Percentiles rank a stretch among this genome's conserved stretches.
Conservation (phyloP, 2,329 filamentous ascomycete species). For the Fusarium oligoseptatum region DNA sequence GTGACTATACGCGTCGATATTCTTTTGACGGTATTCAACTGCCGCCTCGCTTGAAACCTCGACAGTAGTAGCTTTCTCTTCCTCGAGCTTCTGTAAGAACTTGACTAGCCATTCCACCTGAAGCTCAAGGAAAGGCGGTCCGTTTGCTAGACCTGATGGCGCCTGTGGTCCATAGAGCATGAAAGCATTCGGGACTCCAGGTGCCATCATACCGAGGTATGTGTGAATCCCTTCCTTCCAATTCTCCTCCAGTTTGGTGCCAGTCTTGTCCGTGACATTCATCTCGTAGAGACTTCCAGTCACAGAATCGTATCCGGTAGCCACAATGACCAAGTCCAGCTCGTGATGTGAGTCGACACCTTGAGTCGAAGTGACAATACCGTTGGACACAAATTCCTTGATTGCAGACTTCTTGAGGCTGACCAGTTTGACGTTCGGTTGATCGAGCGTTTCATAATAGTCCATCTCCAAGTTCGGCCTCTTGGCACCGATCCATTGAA, state of each 20-base stretch:
- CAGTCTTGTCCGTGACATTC: constrained; percentile 35
- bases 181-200: constrained; percentile 39
- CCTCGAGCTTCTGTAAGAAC: constrained; percentile 15
- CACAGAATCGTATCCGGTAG: constrained; percentile 41
- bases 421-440: constrained; percentile 61
- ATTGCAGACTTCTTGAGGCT: constrained; percentile 60
- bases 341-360: constrained; percentile 36
- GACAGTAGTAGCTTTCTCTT: background rate
- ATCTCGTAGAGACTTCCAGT: constrained; percentile 41
- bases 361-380: constrained; percentile 54
- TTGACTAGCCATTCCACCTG: constrained; percentile 29
- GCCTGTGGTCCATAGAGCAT: constrained; percentile 43
- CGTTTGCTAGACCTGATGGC: constrained; percentile 30
- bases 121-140: constrained; percentile 33
- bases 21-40: background rate
- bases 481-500: constrained; percentile 62
- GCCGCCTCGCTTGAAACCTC: background rate
- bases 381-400: constrained; percentile 52
- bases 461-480: constrained; percentile 60
- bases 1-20: background rate
- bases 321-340: constrained; percentile 45
- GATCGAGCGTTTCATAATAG: constrained; percentile 64
- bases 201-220: constrained; percentile 41
- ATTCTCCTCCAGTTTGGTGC: constrained; percentile 19
- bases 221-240: constrained; percentile 37